phyloP scores from a whole-genome alignment of 2,329 filamentous ascomycete species.

The Orbilia javanica region DNA sequence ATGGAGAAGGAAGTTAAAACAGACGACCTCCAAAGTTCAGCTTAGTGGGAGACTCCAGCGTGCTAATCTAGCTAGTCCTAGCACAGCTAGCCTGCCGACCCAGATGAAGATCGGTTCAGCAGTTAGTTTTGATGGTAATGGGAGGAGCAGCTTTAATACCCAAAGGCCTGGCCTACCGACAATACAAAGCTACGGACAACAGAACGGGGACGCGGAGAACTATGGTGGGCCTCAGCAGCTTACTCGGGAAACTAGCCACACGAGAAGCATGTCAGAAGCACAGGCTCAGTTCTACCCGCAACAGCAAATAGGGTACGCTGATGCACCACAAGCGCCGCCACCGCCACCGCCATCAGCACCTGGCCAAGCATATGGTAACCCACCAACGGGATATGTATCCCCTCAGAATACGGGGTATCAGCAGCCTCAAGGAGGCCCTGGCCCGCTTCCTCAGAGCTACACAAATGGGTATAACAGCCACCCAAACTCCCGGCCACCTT shows the following conservation, averaged over 20 bases:
- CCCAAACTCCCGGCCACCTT: constrained; percentile 51
- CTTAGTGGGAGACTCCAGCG: constrained; percentile 64
- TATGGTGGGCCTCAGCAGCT: constrained; percentile 32
- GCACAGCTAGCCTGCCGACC: constrained; percentile 64
- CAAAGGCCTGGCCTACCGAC: constrained; percentile 58
- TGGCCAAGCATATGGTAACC: constrained; percentile 35
- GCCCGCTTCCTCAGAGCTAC: constrained; percentile 16
- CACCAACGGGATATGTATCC: constrained; percentile 20
- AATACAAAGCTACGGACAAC: constrained; percentile 42
- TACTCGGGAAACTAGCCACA: constrained; percentile 31
- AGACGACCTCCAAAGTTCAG: constrained; percentile 83
- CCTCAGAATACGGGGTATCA: constrained; percentile 32
- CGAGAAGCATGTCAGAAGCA: constrained; percentile 54
- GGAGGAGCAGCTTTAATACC: constrained; percentile 49
- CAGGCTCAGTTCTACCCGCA: constrained; percentile 35
- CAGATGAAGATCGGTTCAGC: constrained; percentile 65
- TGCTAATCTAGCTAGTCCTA: constrained; percentile 61
- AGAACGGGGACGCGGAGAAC: constrained; percentile 11
- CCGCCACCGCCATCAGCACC: constrained; percentile 15
- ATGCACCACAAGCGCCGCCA: constrained; percentile 14
- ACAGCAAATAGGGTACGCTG: constrained; percentile 21
- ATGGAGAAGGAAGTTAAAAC: constrained; percentile 88
- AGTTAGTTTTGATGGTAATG: constrained; percentile 60
- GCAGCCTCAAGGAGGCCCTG: constrained; percentile 15
- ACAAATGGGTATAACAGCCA: constrained; percentile 35